Evolutionary conservation across 176 grass and related monocot species (phyloP).

Genomic region (Eleusine indica): DNA sequence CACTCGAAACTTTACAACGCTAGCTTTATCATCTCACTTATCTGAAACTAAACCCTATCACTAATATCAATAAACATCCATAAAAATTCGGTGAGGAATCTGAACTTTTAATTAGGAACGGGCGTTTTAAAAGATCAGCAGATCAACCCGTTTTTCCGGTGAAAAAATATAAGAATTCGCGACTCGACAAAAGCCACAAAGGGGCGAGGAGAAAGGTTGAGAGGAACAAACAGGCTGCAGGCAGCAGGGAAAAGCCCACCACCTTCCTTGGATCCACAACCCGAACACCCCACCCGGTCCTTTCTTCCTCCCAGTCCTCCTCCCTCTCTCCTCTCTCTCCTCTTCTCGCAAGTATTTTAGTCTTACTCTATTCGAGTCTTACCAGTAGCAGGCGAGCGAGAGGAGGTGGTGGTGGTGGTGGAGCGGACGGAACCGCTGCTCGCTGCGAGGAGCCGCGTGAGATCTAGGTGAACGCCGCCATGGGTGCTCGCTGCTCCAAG

Average conservation of each 20-base stretch:
- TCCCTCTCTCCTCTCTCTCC: not conserved
- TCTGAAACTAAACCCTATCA: too few species aligned
- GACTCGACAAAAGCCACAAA: constrained; percentile 15
- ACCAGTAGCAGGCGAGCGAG: constrained; percentile 39
- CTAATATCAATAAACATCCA: not conserved
- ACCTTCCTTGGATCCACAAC: constrained; percentile 70
- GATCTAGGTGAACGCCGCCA: constrained; percentile 45
- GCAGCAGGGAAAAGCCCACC: constrained; percentile 52
- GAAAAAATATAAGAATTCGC: constrained; percentile 5
- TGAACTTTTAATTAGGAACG: not conserved
- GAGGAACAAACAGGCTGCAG: constrained; percentile 28
- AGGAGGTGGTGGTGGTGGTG: constrained; percentile 28
- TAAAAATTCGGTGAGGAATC: not conserved
- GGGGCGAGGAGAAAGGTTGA: not conserved
- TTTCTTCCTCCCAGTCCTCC: not conserved
- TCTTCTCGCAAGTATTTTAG: constrained; percentile 39
- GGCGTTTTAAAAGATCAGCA: not conserved
- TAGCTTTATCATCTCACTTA: too few species aligned
- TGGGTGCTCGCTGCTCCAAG: constrained; percentile 84
- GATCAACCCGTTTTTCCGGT: constrained; percentile 12
- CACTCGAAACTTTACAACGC: too few species aligned
- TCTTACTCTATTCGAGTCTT: constrained; percentile 53
- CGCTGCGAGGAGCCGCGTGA: constrained; percentile 13
- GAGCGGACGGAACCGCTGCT: constrained; percentile 30
- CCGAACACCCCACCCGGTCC: constrained; percentile 29